phyloP scores from a whole-genome alignment of 768 basidiomycete genomes.

The Xerocomellus dryophilus region DNA sequence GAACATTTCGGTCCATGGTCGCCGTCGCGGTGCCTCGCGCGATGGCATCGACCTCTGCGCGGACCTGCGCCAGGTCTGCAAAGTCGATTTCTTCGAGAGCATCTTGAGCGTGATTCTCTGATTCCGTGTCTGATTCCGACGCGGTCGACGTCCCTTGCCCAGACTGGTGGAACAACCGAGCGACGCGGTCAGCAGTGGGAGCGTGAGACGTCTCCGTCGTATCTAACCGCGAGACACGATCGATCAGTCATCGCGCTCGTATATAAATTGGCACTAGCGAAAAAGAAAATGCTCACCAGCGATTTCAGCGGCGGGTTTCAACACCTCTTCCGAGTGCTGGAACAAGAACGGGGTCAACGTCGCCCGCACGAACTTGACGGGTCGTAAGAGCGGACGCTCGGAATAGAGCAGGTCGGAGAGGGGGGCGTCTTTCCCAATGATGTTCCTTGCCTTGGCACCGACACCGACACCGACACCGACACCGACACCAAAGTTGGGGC shows the following conservation, averaged over 20 bases:
- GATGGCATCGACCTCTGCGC: constrained; percentile 38
- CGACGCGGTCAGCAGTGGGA: constrained; percentile 69
- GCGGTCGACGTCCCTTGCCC: constrained; percentile 21
- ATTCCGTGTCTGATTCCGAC: constrained; percentile 24
- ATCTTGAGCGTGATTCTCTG: constrained; percentile 31
- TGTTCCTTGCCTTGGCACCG: not conserved
- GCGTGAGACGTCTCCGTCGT: constrained; percentile 52
- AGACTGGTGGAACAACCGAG: constrained; percentile 55
- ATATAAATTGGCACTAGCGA: not conserved
- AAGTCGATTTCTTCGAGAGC: constrained; percentile 65
- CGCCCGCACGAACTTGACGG: constrained; percentile 67
- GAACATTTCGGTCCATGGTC: not conserved
- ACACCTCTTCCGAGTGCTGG: constrained; percentile 56
- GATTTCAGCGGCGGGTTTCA: constrained; percentile 51
- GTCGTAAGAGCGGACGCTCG: constrained; percentile 61
- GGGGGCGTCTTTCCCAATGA: constrained; percentile 38
- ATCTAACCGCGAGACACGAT: not conserved
- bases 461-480: not conserved
- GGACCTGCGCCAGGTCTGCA: constrained; percentile 50
- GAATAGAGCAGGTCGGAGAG: constrained; percentile 55
- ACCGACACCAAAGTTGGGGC: constrained; percentile 4
- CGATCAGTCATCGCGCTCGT: not conserved
- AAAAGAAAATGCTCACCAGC: constrained; percentile 37
- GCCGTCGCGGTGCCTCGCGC: constrained; percentile 2
- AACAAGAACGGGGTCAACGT: constrained; percentile 49